Percentiles rank a stretch among this genome's conserved stretches.
phyloP scores from a whole-genome alignment of 371 early-diverging fungal species.

The Caulochytrium protostelioides region DNA sequence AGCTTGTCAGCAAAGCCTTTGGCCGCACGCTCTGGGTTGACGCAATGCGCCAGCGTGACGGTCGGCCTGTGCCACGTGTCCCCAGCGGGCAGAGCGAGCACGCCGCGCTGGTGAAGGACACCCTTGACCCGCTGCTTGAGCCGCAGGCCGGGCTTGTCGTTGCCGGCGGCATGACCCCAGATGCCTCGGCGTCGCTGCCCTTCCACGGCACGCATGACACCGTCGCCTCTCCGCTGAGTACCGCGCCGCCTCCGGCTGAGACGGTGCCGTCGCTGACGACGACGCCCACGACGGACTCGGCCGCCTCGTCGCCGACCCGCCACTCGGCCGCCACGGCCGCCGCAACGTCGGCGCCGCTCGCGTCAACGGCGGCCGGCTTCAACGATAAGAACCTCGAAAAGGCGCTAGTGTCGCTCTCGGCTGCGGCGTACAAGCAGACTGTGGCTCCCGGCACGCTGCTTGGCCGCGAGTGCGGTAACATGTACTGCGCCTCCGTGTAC shows the following conservation, averaged over 20 bases:
- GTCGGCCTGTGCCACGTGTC: neutral
- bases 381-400: slow-evolving; percentile 70
- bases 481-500: slow-evolving; percentile 89
- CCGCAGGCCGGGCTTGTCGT: no score
- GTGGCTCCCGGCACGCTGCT: slow-evolving; percentile 58
- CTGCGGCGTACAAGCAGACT: slow-evolving; percentile 47
- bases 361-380: slow-evolving; percentile 45
- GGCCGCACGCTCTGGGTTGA: slow-evolving; percentile 75
- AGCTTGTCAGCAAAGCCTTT: slow-evolving; percentile 83
- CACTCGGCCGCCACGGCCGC: slow-evolving; percentile 32
- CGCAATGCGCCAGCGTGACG: slow-evolving; percentile 52
- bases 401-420: slow-evolving; percentile 56
- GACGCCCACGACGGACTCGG: no score
- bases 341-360: slow-evolving; percentile 4
- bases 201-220: neutral
- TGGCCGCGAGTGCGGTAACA: slow-evolving; percentile 84
- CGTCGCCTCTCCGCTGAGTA: neutral
- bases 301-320: no score
- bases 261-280: no score
- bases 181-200: neutral
- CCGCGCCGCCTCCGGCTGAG: slow-evolving; percentile 1
- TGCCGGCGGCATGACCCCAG: no score
- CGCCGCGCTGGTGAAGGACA: no score
- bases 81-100: no score
- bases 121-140: no score